Conservation (phyloP, 1,139 yeast genomes). For the Geotrichum klebahnii region DNA sequence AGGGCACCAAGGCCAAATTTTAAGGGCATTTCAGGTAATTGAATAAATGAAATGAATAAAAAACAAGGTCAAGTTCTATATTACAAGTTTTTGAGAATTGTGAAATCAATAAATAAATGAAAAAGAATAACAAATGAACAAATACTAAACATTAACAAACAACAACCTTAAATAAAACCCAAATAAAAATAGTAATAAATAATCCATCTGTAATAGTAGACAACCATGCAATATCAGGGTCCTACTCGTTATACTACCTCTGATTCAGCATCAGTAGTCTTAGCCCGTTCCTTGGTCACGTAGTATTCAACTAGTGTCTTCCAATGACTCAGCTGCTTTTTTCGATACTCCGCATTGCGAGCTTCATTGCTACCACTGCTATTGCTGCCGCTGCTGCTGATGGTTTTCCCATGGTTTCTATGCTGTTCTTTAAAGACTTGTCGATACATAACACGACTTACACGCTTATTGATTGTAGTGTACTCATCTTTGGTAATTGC, state of each 20-base stretch:
- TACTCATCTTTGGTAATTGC: slow-evolving; percentile 44
- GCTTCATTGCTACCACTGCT: neutral
- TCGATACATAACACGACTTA: slow-evolving; percentile 44
- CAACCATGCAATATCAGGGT: too few relatives aligned
- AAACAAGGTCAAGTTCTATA: too few relatives aligned
- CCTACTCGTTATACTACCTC: neutral
- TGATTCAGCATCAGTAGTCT: neutral
- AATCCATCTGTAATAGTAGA: too few relatives aligned
- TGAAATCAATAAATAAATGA: too few relatives aligned
- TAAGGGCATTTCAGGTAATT: too few relatives aligned
- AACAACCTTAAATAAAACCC: too few relatives aligned
- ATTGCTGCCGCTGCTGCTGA: neutral
- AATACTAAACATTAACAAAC: too few relatives aligned
- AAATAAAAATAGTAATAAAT: too few relatives aligned
- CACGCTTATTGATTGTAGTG: slow-evolving; percentile 46
- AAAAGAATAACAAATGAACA: too few relatives aligned
- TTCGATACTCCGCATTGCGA: neutral
- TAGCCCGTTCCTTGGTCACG: slow-evolving; percentile 11
- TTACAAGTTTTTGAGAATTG: too few relatives aligned
- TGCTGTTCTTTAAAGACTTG: slow-evolving; percentile 28
- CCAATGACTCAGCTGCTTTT: slow-evolving; percentile 12
- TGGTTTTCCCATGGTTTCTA: neutral
- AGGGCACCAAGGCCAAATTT: too few relatives aligned
- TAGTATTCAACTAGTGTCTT: slow-evolving; percentile 10
- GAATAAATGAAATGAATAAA: too few relatives aligned